phyloP scores from a whole-genome alignment of 495 filamentous ascomycete genomes.

The Penicillium bialowiezense region DNA sequence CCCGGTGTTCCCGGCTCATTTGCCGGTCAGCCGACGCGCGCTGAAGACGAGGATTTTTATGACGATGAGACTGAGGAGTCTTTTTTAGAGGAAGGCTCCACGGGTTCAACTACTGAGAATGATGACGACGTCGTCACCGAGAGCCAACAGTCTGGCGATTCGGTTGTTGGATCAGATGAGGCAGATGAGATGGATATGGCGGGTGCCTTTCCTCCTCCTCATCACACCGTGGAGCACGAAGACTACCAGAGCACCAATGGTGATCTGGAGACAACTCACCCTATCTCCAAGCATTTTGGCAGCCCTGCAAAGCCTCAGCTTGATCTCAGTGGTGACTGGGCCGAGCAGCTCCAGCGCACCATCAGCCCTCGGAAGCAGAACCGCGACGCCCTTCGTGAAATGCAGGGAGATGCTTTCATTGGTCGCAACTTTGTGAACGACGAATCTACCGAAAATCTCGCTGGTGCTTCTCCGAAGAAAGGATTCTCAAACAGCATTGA shows the following conservation, averaged over 20 bases:
- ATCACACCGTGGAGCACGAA: conserved; percentile 64
- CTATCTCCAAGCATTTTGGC: conserved; percentile 39
- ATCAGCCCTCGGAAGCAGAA: conserved; percentile 88
- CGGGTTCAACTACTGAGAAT: conserved; percentile 69
- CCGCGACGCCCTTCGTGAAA: conserved; percentile 62
- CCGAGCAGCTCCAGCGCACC: conserved; percentile 84
- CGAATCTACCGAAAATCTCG: conserved; percentile 29
- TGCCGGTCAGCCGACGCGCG: conserved; percentile 56
- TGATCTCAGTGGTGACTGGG: conserved; percentile 69
- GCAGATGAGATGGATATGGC: conserved; percentile 75
- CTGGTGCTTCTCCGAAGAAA: conserved; percentile 41
- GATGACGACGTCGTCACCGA: conserved; percentile 62
- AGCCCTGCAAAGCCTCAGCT: conserved; percentile 61
- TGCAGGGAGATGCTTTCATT: conserved; percentile 53
- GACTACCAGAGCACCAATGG: conserved; percentile 40
- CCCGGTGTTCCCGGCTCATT: conserved; percentile 86
- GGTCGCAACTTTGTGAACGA: conserved; percentile 34
- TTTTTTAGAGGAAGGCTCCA: conserved; percentile 90
- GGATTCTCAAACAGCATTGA: conserved; percentile 79
- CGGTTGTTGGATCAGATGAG: conserved; percentile 68
- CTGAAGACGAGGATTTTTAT: conserved; percentile 41
- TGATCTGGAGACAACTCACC: conserved; percentile 45
- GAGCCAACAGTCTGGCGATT: conserved; percentile 55
- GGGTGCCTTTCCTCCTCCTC: conserved; percentile 64
- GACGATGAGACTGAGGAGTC: conserved; percentile 52